These are phyloP conservation scores for Pseudonitzschia multiseries DNA, from an alignment of 108 stramenopile genomes.

Conservation along the genomic window DNA sequence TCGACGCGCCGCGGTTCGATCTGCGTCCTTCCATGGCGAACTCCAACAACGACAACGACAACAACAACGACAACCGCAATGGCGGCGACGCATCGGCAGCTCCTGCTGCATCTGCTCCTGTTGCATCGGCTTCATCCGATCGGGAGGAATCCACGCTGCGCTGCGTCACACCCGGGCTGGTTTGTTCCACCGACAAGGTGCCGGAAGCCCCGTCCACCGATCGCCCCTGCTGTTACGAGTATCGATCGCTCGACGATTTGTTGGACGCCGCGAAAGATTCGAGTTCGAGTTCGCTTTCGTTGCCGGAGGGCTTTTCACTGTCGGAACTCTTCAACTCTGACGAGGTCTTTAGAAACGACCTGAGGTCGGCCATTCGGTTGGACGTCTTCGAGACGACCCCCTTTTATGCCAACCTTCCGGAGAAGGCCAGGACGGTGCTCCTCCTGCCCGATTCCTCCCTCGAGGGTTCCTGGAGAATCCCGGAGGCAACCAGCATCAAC, in stretches of 20 bases:
- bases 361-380: constrained; percentile 62
- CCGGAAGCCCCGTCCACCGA: constrained; percentile 11
- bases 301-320: constrained; percentile 6
- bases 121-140: too few relatives aligned
- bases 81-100: too few relatives aligned
- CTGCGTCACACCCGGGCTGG: constrained; percentile 8
- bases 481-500: background rate
- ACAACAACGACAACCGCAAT: too few relatives aligned
- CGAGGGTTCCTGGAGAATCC: constrained; percentile 73
- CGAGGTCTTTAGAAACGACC: constrained; percentile 41
- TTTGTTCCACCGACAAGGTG: constrained; percentile 14
- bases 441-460: constrained; percentile 71
- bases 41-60: too few relatives aligned
- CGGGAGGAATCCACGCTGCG: background rate
- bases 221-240: constrained; percentile 26
- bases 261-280: constrained; percentile 6
- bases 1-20: constrained; percentile 43
- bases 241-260: constrained; percentile 52
- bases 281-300: too few relatives aligned
- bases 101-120: too few relatives aligned
- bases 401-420: constrained; percentile 56
- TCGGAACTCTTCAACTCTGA: constrained; percentile 44
- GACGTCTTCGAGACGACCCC: constrained; percentile 78
- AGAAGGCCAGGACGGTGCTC: constrained; percentile 60
- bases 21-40: constrained; percentile 17